Evolutionary conservation across 495 filamentous ascomycete species (phyloP).

Genomic region (Aspergillus avenaceus): DNA sequence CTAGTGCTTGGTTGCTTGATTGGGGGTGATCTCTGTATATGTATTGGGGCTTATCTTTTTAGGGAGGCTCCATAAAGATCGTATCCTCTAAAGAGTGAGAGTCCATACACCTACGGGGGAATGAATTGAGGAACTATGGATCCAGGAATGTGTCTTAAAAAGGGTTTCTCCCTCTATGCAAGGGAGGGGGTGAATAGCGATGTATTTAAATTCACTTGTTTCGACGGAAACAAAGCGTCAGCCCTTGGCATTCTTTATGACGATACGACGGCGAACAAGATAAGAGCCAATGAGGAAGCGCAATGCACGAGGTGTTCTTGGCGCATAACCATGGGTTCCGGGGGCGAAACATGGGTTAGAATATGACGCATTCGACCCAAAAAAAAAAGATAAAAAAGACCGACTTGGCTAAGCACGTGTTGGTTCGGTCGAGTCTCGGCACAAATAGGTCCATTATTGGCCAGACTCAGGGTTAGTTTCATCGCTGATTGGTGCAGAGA

Average conservation of each 20-base stretch:
- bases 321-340: neutral
- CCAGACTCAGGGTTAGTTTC: neutral
- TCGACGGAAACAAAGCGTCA: neutral
- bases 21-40: neutral
- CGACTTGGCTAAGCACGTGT: too few relatives aligned
- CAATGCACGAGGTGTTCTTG: conserved; percentile 2
- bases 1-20: neutral
- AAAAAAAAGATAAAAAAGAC: too few relatives aligned
- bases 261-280: neutral
- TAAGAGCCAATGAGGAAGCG: conserved; percentile 9
- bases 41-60: conserved; percentile 19
- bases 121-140: conserved; percentile 4
- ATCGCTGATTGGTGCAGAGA: conserved; percentile 14
- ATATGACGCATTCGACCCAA: conserved; percentile 30
- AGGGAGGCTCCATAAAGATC: conserved; percentile 36
- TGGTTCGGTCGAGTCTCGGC: too few relatives aligned
- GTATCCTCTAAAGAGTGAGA: conserved; percentile 31
- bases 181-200: neutral
- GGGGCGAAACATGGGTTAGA: neutral
- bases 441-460: conserved; percentile 3
- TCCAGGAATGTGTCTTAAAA: conserved; percentile 4
- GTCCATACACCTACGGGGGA: conserved; percentile 28
- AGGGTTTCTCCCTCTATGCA: neutral
- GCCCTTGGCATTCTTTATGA: neutral
- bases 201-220: neutral